Evolutionary conservation across 2,329 filamentous ascomycete genomes (phyloP), one percentile per base, ranked within the genome.

Genomic region (Ascochyta fabae): DNA sequence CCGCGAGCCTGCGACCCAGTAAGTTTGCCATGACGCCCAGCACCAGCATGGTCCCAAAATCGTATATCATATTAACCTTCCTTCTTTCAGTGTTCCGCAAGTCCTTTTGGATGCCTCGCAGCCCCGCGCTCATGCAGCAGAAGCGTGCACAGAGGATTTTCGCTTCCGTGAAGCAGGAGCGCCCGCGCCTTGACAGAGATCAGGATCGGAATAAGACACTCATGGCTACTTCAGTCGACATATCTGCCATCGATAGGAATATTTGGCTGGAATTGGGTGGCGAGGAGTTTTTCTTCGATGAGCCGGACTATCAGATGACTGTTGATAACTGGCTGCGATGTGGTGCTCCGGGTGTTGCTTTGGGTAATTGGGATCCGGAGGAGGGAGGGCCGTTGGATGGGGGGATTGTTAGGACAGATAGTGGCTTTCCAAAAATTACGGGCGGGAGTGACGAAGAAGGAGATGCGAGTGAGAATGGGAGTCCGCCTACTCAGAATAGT

Each of bases 1-100:
- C 51, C 1, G 57, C 57, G 19, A 50, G 47, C 15, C 45, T 62
- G 1, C 48, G 51, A 4, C 60, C 60, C 5, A 48, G 60, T 62
- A 40, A 53, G 57, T 44, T 6, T 8, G 19, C 3, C 6, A 7
- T 16, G 16, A 6, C 2, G 8, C 7, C 5, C 9, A 4, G 23
- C 27, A 9, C 27, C 27, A 23, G 1, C 39, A 1, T 8, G 2
- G 12, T 6, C 10, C 15, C 6, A 23, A 36, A 19, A 10, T 19
- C 34, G 15, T 19, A 19, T 15, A 4, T 36, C 2, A 36, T 31
- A 24, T 22, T 50, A 26, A 40, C n/a, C 7, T n/a, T 6, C 0
- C 19, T 19, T 19, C 19, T 19, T 19, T 1, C 31, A 62, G 60
- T 58, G 24, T 53, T 58, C 15, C 45, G 45, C 12, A 48, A 16